These are phyloP conservation scores for Penstemon eatonii DNA, from an alignment of 257 asterid genomes.

Conservation along the genomic window DNA sequence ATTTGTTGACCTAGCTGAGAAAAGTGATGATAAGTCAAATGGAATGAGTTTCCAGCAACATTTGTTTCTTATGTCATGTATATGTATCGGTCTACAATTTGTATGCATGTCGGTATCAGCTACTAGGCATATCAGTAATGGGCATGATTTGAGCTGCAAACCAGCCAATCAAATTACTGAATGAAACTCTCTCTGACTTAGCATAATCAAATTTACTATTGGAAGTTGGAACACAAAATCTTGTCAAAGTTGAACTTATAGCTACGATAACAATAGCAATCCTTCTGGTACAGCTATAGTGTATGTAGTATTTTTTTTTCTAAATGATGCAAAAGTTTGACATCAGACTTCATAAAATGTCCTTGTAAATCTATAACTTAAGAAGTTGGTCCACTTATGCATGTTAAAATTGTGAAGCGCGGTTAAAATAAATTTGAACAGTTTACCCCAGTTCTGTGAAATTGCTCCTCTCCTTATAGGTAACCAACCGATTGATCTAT, in stretches of 20 bases:
- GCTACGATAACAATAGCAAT: background rate
- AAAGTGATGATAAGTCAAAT: background rate
- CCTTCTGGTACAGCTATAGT: background rate
- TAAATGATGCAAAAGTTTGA: background rate
- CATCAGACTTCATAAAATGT: background rate
- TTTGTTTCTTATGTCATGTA: background rate
- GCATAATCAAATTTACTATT: background rate
- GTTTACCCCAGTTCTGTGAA: background rate
- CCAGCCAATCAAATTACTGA: background rate
- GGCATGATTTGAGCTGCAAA: slow-evolving; percentile 11
- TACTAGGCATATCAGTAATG: slow-evolving; percentile 10
- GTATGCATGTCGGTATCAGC: slow-evolving; percentile 3
- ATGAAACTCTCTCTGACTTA: background rate
- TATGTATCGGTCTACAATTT: slow-evolving; percentile 7
- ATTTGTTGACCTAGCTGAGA: background rate
- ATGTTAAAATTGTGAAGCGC: background rate
- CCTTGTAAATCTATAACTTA: background rate
- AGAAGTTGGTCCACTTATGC: background rate
- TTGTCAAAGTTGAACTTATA: background rate
- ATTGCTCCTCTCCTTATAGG: slow-evolving; percentile 8
- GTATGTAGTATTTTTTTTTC: background rate
- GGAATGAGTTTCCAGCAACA: background rate
- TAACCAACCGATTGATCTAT: slow-evolving; percentile 11
- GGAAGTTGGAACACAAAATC: slow-evolving; percentile 1
- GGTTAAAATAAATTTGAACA: background rate